Conservation (phyloP, 768 basidiomycete genomes). For the Ramaria sp. region DNA sequence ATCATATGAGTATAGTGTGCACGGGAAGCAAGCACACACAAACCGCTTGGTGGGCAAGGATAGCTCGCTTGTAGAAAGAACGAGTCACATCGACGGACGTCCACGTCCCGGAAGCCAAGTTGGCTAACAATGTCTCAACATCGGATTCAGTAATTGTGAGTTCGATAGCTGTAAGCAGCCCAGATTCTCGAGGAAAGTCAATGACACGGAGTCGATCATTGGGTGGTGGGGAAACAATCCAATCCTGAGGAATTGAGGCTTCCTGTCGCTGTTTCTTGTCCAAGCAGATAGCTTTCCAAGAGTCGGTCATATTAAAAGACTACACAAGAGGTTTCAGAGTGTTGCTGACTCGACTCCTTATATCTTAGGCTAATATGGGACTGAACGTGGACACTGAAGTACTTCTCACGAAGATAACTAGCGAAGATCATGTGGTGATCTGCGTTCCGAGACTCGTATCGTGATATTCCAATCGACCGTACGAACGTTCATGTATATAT, state of each 20-base stretch:
- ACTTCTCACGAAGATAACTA: too few relatives aligned
- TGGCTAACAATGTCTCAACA: slow-evolving; percentile 40
- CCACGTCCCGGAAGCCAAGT: slow-evolving; percentile 44
- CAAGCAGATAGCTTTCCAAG: slow-evolving; percentile 42
- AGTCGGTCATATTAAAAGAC: slow-evolving; percentile 16
- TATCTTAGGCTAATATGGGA: not conserved
- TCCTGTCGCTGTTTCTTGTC: slow-evolving; percentile 45
- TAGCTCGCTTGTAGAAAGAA: slow-evolving; percentile 68
- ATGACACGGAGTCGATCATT: slow-evolving; percentile 40
- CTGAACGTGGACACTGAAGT: too few relatives aligned
- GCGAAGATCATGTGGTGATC: too few relatives aligned
- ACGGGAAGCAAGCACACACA: slow-evolving; percentile 14
- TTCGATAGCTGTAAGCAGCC: slow-evolving; percentile 45
- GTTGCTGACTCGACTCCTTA: too few relatives aligned
- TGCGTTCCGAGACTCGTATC: too few relatives aligned
- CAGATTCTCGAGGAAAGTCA: slow-evolving; percentile 41
- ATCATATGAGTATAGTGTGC: not conserved
- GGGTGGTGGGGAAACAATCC: slow-evolving; percentile 44
- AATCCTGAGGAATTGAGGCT: slow-evolving; percentile 51
- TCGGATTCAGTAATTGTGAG: slow-evolving; percentile 48
- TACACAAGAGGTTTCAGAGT: not conserved
- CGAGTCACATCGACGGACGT: slow-evolving; percentile 56
- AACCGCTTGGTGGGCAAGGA: slow-evolving; percentile 71
- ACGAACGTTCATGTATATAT: too few relatives aligned
- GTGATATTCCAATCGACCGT: too few relatives aligned